Conservation (phyloP, 495 filamentous ascomycete genomes). For the Penicillium parvum region DNA sequence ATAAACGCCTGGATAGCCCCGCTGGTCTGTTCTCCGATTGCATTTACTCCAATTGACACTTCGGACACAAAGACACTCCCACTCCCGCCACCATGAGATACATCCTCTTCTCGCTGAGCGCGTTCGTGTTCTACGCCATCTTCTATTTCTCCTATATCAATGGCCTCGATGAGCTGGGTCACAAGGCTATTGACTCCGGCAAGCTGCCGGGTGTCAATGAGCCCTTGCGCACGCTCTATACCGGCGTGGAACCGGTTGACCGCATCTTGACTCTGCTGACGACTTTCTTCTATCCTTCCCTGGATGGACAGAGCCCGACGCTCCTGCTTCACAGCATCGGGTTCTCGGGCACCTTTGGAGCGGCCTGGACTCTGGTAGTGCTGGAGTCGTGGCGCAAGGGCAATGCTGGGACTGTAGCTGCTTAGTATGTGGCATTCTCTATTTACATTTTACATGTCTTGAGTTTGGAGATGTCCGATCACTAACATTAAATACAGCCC, state of each 20-base stretch:
- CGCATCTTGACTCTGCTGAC: conserved; percentile 42
- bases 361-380: conserved; percentile 51
- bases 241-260: conserved; percentile 48
- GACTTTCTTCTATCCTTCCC: conserved; percentile 51
- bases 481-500: conserved; percentile 29
- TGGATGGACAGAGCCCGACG: conserved; percentile 47
- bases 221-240: conserved; percentile 44
- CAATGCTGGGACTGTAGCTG: conserved; percentile 48
- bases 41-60: not conserved
- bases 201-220: conserved; percentile 39
- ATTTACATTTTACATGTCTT: too few species aligned
- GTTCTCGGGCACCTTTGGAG: conserved; percentile 51
- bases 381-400: conserved; percentile 54
- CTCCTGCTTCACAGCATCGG: conserved; percentile 44
- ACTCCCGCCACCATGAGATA: conserved; percentile 24
- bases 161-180: conserved; percentile 31
- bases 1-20: conserved; percentile 2
- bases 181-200: conserved; percentile 24
- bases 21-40: not conserved
- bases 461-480: not conserved
- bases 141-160: conserved; percentile 40
- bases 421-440: conserved; percentile 40
- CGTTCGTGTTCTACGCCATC: conserved; percentile 38
- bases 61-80: not conserved
- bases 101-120: conserved; percentile 39